Evolutionary conservation across 441 rosid genomes (phyloP).

Genomic region (Gossypium trilobum): DNA sequence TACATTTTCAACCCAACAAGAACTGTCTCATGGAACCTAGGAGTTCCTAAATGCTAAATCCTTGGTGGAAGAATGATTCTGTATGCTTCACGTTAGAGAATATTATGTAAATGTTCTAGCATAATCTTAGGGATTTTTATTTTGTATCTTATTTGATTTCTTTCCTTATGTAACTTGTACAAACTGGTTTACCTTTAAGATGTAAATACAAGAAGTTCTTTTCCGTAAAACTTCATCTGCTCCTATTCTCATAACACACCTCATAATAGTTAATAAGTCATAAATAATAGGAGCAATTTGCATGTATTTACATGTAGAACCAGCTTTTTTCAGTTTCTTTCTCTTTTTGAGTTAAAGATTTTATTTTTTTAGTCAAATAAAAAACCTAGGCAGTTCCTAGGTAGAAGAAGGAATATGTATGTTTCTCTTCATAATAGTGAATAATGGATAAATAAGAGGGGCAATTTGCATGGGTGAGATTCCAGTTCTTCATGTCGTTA

Average conservation of each 20-base stretch:
- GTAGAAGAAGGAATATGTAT: background rate
- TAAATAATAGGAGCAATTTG: background rate
- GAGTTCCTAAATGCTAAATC: background rate
- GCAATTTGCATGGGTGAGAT: background rate
- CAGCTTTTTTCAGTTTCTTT: background rate
- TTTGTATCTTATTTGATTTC: background rate
- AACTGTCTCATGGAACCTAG: background rate
- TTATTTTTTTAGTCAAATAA: background rate
- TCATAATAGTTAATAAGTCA: background rate
- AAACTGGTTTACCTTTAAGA: background rate
- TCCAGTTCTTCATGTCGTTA: background rate
- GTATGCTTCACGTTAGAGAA: background rate
- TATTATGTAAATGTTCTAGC: background rate
- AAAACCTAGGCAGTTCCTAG: background rate
- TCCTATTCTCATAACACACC: background rate
- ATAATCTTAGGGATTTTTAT: background rate
- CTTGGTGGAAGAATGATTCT: background rate
- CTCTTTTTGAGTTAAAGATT: background rate
- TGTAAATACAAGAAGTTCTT: background rate
- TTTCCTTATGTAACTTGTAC: background rate
- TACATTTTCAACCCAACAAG: background rate
- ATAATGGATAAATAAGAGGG: slow-evolving; percentile 3
- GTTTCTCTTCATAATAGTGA: background rate
- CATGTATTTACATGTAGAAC: background rate
- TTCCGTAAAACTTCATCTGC: background rate